phyloP scores from a whole-genome alignment of 805 yeast species.

The Candida loeiensis region DNA sequence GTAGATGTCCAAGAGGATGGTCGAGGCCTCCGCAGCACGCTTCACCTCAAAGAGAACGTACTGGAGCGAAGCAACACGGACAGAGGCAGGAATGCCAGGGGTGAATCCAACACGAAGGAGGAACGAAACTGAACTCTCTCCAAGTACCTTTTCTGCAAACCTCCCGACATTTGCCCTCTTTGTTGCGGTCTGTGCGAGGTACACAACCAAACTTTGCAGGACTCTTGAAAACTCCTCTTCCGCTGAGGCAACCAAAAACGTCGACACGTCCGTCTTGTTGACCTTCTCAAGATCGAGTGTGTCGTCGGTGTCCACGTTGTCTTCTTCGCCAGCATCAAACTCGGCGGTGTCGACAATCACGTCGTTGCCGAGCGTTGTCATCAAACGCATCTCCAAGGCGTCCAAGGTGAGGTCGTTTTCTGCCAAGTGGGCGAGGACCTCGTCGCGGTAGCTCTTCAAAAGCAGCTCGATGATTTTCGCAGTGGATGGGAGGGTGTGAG shows the following conservation, averaged over 20 bases:
- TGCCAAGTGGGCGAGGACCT: conserved; percentile 20
- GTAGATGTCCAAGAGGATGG: conserved; percentile 34
- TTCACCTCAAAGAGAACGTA: conserved; percentile 35
- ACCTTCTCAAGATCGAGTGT: neutral
- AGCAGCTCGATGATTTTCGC: conserved; percentile 22
- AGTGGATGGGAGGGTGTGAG: conserved; percentile 16
- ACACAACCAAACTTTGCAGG: conserved; percentile 36
- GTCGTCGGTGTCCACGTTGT: conserved; percentile 20
- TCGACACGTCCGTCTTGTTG: conserved; percentile 12
- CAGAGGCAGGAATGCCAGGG: conserved; percentile 54
- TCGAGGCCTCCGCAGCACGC: conserved; percentile 25
- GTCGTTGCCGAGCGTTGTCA: conserved; percentile 51
- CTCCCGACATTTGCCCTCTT: conserved; percentile 1
- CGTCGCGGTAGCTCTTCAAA: conserved; percentile 18
- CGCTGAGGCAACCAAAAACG: conserved; percentile 34
- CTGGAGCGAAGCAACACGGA: conserved; percentile 49
- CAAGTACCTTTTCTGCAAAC: conserved; percentile 1
- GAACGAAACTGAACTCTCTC: conserved; percentile 53
- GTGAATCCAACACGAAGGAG: conserved; percentile 55
- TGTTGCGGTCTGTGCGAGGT: conserved; percentile 5
- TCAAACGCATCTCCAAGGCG: conserved; percentile 55
- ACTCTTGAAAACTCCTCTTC: conserved; percentile 42
- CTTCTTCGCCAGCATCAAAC: conserved; percentile 19
- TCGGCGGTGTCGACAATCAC: conserved; percentile 27
- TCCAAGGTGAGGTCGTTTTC: conserved; percentile 18